A percentile compares a stretch with the other conserved stretches of the same genome.
These are phyloP conservation scores for Fragilaria radians DNA, from an alignment of 108 stramenopile species.

Conservation along the genomic window DNA sequence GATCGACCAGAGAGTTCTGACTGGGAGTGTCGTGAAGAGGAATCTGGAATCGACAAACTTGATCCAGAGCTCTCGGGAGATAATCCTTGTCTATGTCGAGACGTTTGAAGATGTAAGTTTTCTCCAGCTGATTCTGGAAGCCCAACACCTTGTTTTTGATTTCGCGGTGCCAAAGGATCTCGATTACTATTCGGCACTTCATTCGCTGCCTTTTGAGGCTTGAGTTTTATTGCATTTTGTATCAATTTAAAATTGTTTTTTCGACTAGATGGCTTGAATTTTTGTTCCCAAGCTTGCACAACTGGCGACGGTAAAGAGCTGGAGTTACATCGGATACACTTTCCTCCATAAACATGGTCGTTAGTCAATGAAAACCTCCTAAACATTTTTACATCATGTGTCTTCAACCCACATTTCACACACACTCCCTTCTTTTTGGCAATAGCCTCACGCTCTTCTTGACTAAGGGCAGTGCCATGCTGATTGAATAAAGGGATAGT, in stretches of 20 bases:
- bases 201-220: not conserved
- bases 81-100: too few species aligned
- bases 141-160: not conserved
- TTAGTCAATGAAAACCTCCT: constrained; percentile 14
- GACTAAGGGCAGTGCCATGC: constrained; percentile 22
- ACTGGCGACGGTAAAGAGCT: constrained; percentile 12
- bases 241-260: too few species aligned
- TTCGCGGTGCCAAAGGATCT: not conserved
- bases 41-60: not conserved
- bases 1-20: not conserved
- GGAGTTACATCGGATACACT: constrained; percentile 27
- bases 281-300: constrained; percentile 11
- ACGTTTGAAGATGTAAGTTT: too few species aligned
- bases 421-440: constrained; percentile 26
- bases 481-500: constrained; percentile 27
- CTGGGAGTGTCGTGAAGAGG: not conserved
- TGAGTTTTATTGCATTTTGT: too few species aligned
- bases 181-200: not conserved
- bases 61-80: not conserved
- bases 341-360: constrained; percentile 26
- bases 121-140: not conserved
- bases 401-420: constrained; percentile 26
- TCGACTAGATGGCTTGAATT: constrained; percentile 1
- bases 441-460: constrained; percentile 23
- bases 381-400: constrained; percentile 19